Base-by-base conservation (phyloP, 176 grass and related monocot species). In the Oryza brachyantha region DNA sequence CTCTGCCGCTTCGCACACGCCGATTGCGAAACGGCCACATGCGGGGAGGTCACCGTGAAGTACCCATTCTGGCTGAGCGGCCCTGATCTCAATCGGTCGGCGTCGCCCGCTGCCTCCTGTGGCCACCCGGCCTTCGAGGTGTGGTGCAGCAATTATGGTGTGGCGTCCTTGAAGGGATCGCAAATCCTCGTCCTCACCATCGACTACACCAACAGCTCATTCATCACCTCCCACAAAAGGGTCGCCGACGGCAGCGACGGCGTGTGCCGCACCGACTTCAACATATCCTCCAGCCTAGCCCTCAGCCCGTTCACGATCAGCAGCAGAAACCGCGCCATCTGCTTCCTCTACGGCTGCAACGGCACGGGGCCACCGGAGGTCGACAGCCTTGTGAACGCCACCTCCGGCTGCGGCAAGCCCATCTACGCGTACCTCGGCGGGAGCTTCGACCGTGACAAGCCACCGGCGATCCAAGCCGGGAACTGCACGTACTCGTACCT, bases 1-100 rank as follows among this genome's bases (percentile, higher is more conserved):
- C 73, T 32, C 65, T 22, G 12, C 19, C 5, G 5, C 52, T 17
- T 19, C 0, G 69, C 21, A 0, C 16, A 25, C 76, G 50, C 39
- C 16, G 52, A 42, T 2, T 92, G 83, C 19, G 68, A 68, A 61
- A 79, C 69, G 60, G 41, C n/a, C 77, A 11, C 40, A 9, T 86
- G 90, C 63, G 86, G 86, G 27, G 34, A 66, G 66, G 10, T 92
- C 13, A 76, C 29, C 3, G 37, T 92, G 29, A 50, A 10, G 5
- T 88, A 92, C 72, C 90, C 90, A 19, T 92, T 92, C 76, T 92
- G 90, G 90, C 66, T 83, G 0, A 61, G 70, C 16, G 16, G 7
- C 42, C 5, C 24, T 0, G 1, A 10, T 34, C 62, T 0, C 16
- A 72, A 62, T 25, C 62, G 26, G 5, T 68, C 39, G 0, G 1